A percentile compares a stretch with the other conserved stretches of the same genome.
Evolutionary conservation across 169 alveolate genomes (phyloP).

Genomic region (Plasmodium chabaudi): DNA sequence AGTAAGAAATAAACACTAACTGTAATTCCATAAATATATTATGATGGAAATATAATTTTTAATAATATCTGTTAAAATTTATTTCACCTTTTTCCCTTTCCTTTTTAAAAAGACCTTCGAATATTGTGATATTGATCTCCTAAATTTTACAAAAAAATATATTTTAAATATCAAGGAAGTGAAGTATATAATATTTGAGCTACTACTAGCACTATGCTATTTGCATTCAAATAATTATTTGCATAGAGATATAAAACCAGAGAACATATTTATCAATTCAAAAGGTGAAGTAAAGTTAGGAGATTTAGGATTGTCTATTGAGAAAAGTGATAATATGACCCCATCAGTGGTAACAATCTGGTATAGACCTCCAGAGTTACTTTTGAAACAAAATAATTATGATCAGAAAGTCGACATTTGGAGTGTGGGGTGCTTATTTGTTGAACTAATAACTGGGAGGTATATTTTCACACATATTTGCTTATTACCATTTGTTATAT

Average conservation of each 20-base stretch:
- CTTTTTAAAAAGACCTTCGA: slow-evolving; percentile 38
- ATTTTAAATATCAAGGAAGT: slow-evolving; percentile 67
- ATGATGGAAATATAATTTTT: neutral
- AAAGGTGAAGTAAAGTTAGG: slow-evolving; percentile 82
- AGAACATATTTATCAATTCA: slow-evolving; percentile 80
- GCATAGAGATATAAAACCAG: slow-evolving; percentile 86
- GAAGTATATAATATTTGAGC: slow-evolving; percentile 82
- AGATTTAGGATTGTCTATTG: slow-evolving; percentile 83
- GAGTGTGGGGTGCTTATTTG: slow-evolving; percentile 90
- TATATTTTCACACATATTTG: slow-evolving; percentile 79
- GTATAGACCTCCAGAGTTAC: slow-evolving; percentile 93
- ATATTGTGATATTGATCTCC: slow-evolving; percentile 54
- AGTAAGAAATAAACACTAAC: slow-evolving; percentile 8
- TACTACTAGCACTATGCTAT: slow-evolving; percentile 76
- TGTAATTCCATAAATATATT: neutral
- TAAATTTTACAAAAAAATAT: slow-evolving; percentile 41
- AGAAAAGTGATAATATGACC: slow-evolving; percentile 76
- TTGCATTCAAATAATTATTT: slow-evolving; percentile 80
- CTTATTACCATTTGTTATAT: too few relatives aligned
- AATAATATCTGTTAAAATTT: neutral
- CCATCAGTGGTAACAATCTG: slow-evolving; percentile 86
- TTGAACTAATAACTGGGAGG: slow-evolving; percentile 86
- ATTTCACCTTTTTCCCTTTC: neutral
- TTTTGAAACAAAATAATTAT: slow-evolving; percentile 84
- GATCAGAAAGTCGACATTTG: slow-evolving; percentile 90